Conservation (phyloP, 805 yeast species). For the Schizosaccharomyces lindneri region DNA sequence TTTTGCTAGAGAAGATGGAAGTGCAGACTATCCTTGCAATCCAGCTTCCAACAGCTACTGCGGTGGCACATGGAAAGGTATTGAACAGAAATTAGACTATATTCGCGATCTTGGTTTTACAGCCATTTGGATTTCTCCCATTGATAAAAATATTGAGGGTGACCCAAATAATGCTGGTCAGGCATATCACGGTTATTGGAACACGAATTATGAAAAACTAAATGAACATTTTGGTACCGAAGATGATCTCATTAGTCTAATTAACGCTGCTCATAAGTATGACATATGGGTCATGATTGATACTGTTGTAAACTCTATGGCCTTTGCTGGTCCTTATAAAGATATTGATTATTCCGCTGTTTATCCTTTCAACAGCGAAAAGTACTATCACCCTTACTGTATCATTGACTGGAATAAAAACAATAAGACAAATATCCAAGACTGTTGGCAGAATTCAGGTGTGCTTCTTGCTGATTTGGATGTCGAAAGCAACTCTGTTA, state of each 20-base stretch:
- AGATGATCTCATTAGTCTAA: constrained; percentile 1
- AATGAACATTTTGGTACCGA: constrained; percentile 1
- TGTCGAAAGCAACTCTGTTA: background rate
- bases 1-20: constrained; percentile 2
- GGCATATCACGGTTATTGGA: constrained; percentile 4
- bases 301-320: constrained; percentile 3
- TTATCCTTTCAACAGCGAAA: constrained; percentile 2
- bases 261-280: constrained; percentile 1
- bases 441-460: constrained; percentile 3
- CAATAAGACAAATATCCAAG: constrained; percentile 2
- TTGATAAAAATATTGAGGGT: constrained; percentile 3
- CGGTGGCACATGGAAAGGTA: constrained; percentile 5
- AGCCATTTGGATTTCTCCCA: constrained; percentile 5
- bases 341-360: background rate
- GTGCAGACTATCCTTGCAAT: background rate
- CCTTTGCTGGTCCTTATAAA: background rate
- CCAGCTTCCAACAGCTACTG: background rate
- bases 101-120: constrained; percentile 5
- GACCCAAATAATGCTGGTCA: background rate
- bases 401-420: constrained; percentile 1
- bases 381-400: constrained; percentile 2
- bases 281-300: constrained; percentile 4
- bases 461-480: constrained; percentile 2
- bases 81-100: constrained; percentile 2
- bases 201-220: background rate